Evolutionary conservation across 805 yeast species (phyloP).

Genomic region (Jamesozyma hellenica): DNA sequence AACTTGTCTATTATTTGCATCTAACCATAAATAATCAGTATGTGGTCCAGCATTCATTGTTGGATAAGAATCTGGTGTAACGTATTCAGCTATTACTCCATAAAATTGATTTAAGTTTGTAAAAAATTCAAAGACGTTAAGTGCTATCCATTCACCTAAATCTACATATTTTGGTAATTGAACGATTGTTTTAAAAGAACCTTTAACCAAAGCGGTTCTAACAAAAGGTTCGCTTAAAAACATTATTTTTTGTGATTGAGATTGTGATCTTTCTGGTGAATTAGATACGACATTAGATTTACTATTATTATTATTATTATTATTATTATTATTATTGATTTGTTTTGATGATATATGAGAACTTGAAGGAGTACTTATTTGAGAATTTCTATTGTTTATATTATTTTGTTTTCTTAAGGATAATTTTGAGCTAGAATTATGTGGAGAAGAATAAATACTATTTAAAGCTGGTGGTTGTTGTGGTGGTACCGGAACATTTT

Average conservation of each 20-base stretch:
- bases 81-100: constrained; percentile 82
- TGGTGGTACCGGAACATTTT: constrained; percentile 7
- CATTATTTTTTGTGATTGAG: constrained; percentile 30
- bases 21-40: constrained; percentile 86
- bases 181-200: constrained; percentile 91
- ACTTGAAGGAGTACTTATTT: constrained; percentile 11
- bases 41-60: constrained; percentile 95
- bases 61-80: constrained; percentile 81
- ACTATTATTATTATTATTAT: no score
- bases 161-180: constrained; percentile 93
- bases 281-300: constrained; percentile 7
- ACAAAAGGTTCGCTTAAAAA: constrained; percentile 90
- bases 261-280: constrained; percentile 4
- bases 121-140: constrained; percentile 82
- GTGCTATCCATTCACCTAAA: constrained; percentile 89
- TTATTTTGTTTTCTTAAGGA: constrained; percentile 34
- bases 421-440: constrained; percentile 36
- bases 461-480: constrained; percentile 16
- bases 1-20: constrained; percentile 65
- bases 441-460: constrained; percentile 30
- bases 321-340: constrained; percentile 15
- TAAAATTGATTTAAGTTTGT: constrained; percentile 79
- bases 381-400: constrained; percentile 18
- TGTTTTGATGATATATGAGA: constrained; percentile 11
- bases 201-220: constrained; percentile 88